Evolutionary conservation across 345 rosid species (phyloP), one percentile per base, ranked within the genome.

Genomic region (Hibiscus tridactylites): DNA sequence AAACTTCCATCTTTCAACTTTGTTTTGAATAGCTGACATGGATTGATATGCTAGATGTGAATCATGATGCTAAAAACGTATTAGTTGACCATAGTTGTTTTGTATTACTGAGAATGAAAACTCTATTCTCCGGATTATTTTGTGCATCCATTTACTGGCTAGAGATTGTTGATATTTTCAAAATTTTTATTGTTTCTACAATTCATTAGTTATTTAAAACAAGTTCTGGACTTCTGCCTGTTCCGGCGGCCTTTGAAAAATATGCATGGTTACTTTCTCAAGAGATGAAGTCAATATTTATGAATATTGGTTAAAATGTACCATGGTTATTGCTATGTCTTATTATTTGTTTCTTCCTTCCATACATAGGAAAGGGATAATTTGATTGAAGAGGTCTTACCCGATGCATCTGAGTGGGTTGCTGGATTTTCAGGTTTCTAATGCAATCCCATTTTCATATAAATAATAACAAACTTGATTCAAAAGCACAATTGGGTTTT

Each of bases 341-440:
- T 73, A n/a, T 35, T 52, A 31, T 19, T 29, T 50, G 11, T 63
- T 73, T 50, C 67, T 73, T 47, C 17, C 33, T 50, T 61, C 54
- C 17, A 50, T 76, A 49, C 76, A 68, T 71, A 96, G 99, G 98
- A 85, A 77, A 83, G 81, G 73, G 85, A 78, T 68, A 88, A 87
- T 31, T 74, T 82, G 0, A 76, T 83, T 46, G 94, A 95, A 76
- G 94, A 83, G 75, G 80, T 82, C 79, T 79, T 85, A 31, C 82
- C 88, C 15, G 84, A 78, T 35, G 86, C 83, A 63, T 69, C 88
- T 74, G 83, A 84, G 68, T 88, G 90, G 86, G 69, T 74, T 68
- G 54, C 83, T 56, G 90, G 86, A 12, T 84, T 84, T 85, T 78
- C 97, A 87, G 99, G 99, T 96, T 80, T 65, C 65, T 70, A 71